Evolutionary conservation across 768 basidiomycete species (phyloP).

Genomic region (Neoboletus magnificus): DNA sequence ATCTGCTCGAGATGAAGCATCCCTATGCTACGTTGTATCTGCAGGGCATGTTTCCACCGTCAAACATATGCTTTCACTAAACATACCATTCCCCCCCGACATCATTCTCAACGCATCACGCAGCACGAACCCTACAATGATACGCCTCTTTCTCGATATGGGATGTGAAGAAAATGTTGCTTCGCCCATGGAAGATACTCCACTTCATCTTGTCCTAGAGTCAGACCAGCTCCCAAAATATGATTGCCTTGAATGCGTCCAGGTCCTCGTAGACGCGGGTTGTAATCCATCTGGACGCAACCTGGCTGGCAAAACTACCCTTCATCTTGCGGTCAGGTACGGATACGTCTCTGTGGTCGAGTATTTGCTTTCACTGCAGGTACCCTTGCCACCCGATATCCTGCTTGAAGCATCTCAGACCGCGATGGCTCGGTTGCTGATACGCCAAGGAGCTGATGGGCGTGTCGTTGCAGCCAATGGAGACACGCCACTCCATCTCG

Average conservation of each 20-base stretch:
- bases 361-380: neutral
- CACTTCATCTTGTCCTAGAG: neutral
- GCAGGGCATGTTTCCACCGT: constrained; percentile 4
- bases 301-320: neutral
- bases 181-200: neutral
- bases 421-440: neutral
- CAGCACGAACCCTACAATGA: neutral
- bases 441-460: neutral
- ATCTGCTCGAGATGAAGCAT: neutral
- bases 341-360: neutral
- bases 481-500: neutral
- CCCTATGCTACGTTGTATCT: neutral
- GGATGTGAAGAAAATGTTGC: neutral
- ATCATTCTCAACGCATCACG: constrained; percentile 3
- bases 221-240: neutral
- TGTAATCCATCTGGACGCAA: constrained; percentile 1
- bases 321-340: neutral
- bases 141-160: neutral
- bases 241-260: neutral
- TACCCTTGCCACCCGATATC: neutral
- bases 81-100: neutral
- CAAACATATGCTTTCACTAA: neutral
- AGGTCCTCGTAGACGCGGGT: constrained; percentile 6
- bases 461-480: neutral
- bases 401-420: neutral